These are phyloP conservation scores for Blastomyces percursus DNA, from an alignment of 2,329 filamentous ascomycete genomes.

Conservation along the genomic window DNA sequence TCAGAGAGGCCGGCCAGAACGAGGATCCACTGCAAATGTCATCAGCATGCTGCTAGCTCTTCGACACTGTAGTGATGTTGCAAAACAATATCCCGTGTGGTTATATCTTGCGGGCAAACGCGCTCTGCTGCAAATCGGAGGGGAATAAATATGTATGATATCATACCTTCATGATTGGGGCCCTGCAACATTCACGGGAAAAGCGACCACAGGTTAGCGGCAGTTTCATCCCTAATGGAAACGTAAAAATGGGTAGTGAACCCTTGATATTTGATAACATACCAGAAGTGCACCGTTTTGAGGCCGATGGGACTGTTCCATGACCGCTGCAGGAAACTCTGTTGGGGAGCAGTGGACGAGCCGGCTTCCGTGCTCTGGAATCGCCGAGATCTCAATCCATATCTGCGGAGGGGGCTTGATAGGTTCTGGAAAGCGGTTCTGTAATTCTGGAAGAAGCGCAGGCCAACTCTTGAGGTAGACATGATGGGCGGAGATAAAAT, in stretches of 20 bases:
- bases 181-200: conserved; percentile 43
- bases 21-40: conserved; percentile 62
- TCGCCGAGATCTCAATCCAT: conserved; percentile 45
- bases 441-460: conserved; percentile 46
- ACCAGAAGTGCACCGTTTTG: conserved; percentile 99
- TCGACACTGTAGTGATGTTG: not conserved
- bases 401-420: conserved; percentile 46
- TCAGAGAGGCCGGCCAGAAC: conserved; percentile 88
- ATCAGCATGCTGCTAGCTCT: conserved; percentile 1
- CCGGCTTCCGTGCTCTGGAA: conserved; percentile 58
- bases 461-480: conserved; percentile 47
- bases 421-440: conserved; percentile 41
- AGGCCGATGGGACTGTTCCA: conserved; percentile 72
- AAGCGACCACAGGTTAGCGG: not conserved
- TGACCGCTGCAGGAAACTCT: conserved; percentile 58
- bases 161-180: conserved; percentile 76
- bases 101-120: not conserved
- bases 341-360: conserved; percentile 33
- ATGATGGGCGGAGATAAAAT: conserved; percentile 27
- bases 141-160: not conserved
- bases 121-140: not conserved
- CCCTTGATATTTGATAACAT: conserved; percentile 13
- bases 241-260: not conserved
- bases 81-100: not conserved
- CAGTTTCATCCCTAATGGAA: not conserved